A percentile compares a stretch with the other conserved stretches of the same genome.
Conservation (phyloP, 169 alveolate species). For the Cryptosporidium viatorum region DNA sequence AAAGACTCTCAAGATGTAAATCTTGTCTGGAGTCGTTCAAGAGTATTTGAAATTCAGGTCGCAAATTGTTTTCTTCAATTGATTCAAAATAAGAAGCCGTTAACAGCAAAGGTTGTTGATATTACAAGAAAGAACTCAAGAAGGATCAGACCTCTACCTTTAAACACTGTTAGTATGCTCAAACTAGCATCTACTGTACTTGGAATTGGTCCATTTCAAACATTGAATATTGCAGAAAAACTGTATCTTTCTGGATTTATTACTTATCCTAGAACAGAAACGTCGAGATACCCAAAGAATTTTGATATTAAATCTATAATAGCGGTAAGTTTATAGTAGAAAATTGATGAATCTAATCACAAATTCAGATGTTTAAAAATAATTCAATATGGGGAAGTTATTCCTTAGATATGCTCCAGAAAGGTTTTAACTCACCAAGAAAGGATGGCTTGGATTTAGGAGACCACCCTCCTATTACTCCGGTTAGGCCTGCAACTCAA, state of each 20-base stretch:
- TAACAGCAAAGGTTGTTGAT: constrained; percentile 78
- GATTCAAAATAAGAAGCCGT: constrained; percentile 33
- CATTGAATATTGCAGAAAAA: constrained; percentile 95
- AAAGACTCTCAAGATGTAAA: constrained; percentile 74
- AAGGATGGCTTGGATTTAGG: constrained; percentile 93
- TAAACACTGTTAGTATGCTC: constrained; percentile 93
- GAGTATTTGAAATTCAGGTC: constrained; percentile 83
- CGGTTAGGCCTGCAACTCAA: constrained; percentile 87
- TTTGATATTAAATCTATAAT: constrained; percentile 83
- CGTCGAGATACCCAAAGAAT: constrained; percentile 89
- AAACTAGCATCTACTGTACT: constrained; percentile 90
- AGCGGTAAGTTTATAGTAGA: constrained; percentile 44
- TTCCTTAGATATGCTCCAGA: constrained; percentile 77
- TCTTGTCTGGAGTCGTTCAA: constrained; percentile 83
- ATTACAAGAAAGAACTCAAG: constrained; percentile 73
- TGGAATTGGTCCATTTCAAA: constrained; percentile 92
- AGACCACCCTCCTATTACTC: constrained; percentile 97
- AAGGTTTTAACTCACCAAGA: constrained; percentile 81
- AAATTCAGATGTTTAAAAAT: constrained; percentile 76
- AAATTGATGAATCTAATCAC: neutral
- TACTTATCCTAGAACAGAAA: constrained; percentile 97
- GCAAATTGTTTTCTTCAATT: constrained; percentile 40
- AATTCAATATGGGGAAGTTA: constrained; percentile 83
- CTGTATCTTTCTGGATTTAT: constrained; percentile 92
- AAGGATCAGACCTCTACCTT: constrained; percentile 89